Percentiles rank a stretch among this genome's conserved stretches.
These are phyloP conservation scores for Kazachstania sp. DNA, from an alignment of 1,139 yeast genomes.

Conservation along the genomic window DNA sequence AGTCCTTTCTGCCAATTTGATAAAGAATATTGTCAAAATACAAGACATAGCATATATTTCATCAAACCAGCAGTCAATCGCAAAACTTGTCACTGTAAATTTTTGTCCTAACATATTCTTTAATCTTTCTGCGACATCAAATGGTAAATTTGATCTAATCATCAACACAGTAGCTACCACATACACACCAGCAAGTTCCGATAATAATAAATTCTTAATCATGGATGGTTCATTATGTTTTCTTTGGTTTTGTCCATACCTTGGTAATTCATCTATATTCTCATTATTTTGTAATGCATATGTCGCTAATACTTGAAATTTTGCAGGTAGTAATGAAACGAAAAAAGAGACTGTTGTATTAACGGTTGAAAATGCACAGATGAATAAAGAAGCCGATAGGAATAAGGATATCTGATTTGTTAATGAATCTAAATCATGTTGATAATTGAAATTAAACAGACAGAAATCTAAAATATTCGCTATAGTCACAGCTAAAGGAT, in stretches of 20 bases:
- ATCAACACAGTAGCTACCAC: slow-evolving; percentile 72
- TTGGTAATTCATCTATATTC: slow-evolving; percentile 15
- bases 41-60: slow-evolving; percentile 56
- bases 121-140: slow-evolving; percentile 39
- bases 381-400: slow-evolving; percentile 56
- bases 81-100: slow-evolving; percentile 36
- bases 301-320: slow-evolving; percentile 24
- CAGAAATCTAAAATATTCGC: slow-evolving; percentile 39
- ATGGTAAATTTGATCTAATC: slow-evolving; percentile 66
- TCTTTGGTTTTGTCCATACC: slow-evolving; percentile 1
- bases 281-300: slow-evolving; percentile 20
- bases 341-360: slow-evolving; percentile 40
- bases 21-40: slow-evolving; percentile 42
- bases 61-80: slow-evolving; percentile 78
- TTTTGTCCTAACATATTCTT: slow-evolving; percentile 28
- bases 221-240: slow-evolving; percentile 23
- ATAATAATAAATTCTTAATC: slow-evolving; percentile 43
- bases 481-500: slow-evolving; percentile 59
- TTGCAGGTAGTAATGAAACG: slow-evolving; percentile 27
- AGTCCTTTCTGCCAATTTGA: slow-evolving; percentile 28
- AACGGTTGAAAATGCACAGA: slow-evolving; percentile 61
- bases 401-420: slow-evolving; percentile 57
- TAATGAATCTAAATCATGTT: slow-evolving; percentile 43
- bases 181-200: slow-evolving; percentile 70
- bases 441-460: slow-evolving; percentile 30